Percentiles rank a stretch among this genome's conserved stretches.
phyloP scores from a whole-genome alignment of 2,329 filamentous ascomycete genomes.

The Neocatenulostroma microsporum region DNA sequence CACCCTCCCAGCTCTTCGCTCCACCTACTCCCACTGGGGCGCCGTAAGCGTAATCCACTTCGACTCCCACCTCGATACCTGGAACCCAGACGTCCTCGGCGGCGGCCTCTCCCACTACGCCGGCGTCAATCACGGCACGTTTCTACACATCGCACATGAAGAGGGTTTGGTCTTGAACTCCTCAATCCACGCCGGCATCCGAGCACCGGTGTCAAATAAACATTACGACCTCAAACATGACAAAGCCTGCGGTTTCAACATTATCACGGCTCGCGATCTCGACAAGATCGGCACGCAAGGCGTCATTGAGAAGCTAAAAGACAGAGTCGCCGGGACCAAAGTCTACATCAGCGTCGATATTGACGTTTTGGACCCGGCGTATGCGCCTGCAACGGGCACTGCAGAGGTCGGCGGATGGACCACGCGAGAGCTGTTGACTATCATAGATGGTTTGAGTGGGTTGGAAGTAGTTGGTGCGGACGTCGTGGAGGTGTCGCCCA shows the following conservation, averaged over 20 bases:
- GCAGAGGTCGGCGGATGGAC: conserved; percentile 56
- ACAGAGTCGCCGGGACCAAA: conserved; percentile 44
- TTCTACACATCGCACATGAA: conserved; percentile 75
- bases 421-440: conserved; percentile 51
- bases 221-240: conserved; percentile 51
- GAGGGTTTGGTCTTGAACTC: conserved; percentile 69
- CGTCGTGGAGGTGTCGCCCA: conserved; percentile 55
- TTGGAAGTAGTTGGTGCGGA: conserved; percentile 53
- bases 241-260: conserved; percentile 51
- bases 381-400: conserved; percentile 50
- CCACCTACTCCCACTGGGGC: conserved; percentile 57
- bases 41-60: conserved; percentile 59
- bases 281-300: conserved; percentile 43
- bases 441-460: conserved; percentile 52
- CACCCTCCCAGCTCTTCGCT: conserved; percentile 48
- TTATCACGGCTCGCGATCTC: conserved; percentile 49
- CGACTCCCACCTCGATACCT: conserved; percentile 55
- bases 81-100: conserved; percentile 81
- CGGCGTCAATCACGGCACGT: conserved; percentile 74
- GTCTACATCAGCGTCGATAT: conserved; percentile 53
- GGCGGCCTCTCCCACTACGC: conserved; percentile 69
- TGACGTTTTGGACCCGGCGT: conserved; percentile 50
- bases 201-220: conserved; percentile 45
- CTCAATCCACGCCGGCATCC: conserved; percentile 63
- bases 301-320: conserved; percentile 42